These are phyloP conservation scores for Yarrowia keelungensis DNA, from an alignment of 805 yeast species.

Conservation along the genomic window DNA sequence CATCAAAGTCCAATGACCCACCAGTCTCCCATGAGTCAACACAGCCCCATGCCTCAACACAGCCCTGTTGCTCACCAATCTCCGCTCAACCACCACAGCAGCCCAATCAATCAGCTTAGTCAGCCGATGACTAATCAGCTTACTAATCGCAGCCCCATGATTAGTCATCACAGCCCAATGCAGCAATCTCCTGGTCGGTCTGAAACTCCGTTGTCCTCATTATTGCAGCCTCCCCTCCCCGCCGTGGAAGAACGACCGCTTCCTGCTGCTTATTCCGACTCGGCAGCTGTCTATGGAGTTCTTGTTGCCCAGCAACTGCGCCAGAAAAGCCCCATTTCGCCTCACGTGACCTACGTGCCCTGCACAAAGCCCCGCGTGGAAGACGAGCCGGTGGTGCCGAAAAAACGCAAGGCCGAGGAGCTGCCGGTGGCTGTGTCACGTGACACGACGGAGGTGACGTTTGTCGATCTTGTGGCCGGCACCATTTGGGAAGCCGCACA, in stretches of 20 bases:
- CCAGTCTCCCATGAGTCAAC: not conserved
- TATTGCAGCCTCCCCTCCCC: not conserved
- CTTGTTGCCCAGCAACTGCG: slow-evolving; percentile 24
- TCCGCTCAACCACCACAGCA: no score
- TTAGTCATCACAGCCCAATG: not conserved
- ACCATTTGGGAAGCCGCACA: slow-evolving; percentile 47
- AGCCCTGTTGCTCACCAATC: not conserved
- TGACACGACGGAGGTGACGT: slow-evolving; percentile 35
- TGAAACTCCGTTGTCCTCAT: slow-evolving; percentile 3
- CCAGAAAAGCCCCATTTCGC: not conserved
- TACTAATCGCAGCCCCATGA: not conserved
- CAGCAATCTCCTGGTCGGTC: not conserved
- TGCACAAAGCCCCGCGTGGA: not conserved
- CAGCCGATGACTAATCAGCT: no score
- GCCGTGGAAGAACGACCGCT: slow-evolving; percentile 14
- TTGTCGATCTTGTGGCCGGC: slow-evolving; percentile 44
- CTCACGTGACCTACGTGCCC: slow-evolving; percentile 9
- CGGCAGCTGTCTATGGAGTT: slow-evolving; percentile 29
- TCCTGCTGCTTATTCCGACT: slow-evolving; percentile 13
- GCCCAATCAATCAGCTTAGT: no score
- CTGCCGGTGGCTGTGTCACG: not conserved
- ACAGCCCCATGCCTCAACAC: not conserved
- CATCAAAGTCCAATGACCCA: no score
- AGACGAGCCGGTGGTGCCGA: slow-evolving; percentile 10
- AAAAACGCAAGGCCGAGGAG: slow-evolving; percentile 8